A percentile compares a stretch with the other conserved stretches of the same genome.
Conservation (phyloP, 345 rosid species). For the Orychophragmus violaceus region DNA sequence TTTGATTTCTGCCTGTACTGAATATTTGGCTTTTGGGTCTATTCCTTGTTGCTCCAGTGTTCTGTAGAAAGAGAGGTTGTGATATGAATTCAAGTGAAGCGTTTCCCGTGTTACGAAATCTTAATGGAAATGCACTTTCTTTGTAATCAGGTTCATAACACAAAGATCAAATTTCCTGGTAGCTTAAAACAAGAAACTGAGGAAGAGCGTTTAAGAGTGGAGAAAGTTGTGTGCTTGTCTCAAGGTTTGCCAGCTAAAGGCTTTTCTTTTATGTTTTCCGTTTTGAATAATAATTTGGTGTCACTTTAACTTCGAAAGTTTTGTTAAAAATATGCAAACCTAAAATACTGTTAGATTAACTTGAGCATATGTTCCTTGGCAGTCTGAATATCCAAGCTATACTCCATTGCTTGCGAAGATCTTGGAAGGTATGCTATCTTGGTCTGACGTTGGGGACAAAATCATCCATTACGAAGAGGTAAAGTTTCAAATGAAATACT, state of each 20-base stretch:
- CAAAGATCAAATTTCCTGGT: slow-evolving; percentile 70
- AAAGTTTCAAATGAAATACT: slow-evolving; percentile 16
- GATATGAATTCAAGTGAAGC: slow-evolving; percentile 6
- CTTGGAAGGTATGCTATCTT: slow-evolving; percentile 72
- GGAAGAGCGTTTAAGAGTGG: slow-evolving; percentile 80
- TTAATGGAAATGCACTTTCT: too few species aligned
- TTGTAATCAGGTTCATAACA: slow-evolving; percentile 66
- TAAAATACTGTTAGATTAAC: too few species aligned
- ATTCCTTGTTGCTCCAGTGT: neutral
- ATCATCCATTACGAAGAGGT: slow-evolving; percentile 60
- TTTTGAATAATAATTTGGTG: neutral
- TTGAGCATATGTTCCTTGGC: slow-evolving; percentile 30
- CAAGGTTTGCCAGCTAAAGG: slow-evolving; percentile 41
- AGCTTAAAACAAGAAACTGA: slow-evolving; percentile 69
- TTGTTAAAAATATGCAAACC: neutral
- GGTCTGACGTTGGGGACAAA: slow-evolving; percentile 56
- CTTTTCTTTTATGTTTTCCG: neutral
- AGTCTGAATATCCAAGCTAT: slow-evolving; percentile 76
- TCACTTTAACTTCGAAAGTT: neutral
- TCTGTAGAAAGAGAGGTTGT: neutral
- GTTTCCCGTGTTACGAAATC: neutral
- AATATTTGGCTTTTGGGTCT: neutral
- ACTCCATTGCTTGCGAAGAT: slow-evolving; percentile 82
- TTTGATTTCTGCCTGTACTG: neutral
- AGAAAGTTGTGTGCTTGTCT: slow-evolving; percentile 53